Conservation (phyloP, 2,329 filamentous ascomycete species). For the Colletotrichum kahawae region DNA sequence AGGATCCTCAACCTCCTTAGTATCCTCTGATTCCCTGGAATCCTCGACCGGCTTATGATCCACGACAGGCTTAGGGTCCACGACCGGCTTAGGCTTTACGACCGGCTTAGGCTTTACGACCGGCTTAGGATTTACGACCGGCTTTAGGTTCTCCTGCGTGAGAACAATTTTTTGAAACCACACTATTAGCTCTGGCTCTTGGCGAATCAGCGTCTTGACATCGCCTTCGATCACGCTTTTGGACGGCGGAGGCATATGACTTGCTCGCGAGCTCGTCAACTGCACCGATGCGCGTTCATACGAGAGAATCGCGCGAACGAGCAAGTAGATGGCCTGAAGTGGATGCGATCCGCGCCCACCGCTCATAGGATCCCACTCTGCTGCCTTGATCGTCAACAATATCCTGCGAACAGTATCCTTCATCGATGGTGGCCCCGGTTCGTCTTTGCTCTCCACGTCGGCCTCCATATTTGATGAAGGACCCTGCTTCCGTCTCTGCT, state of each 20-base stretch:
- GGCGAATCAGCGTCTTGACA: not conserved
- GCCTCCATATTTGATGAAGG: not conserved
- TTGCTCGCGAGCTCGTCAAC: not conserved
- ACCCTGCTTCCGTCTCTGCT: not conserved
- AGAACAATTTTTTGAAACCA: not conserved
- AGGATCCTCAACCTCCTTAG: too few species aligned
- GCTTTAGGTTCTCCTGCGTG: not conserved
- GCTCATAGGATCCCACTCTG: not conserved
- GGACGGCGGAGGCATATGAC: not conserved
- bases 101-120: too few species aligned
- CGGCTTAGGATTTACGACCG: not conserved
- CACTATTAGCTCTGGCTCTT: not conserved
- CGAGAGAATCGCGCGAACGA: not conserved
- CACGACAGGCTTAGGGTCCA: too few species aligned
- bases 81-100: too few species aligned
- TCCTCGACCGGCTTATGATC: too few species aligned
- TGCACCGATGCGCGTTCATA: not conserved
- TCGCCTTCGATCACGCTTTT: not conserved
- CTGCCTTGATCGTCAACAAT: not conserved
- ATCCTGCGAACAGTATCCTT: not conserved
- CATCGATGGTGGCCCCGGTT: not conserved
- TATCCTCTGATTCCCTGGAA: not conserved
- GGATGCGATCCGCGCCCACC: not conserved
- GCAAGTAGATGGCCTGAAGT: not conserved
- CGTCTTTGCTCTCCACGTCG: not conserved